Base-by-base conservation (phyloP, 2,329 filamentous ascomycete genomes). In the Paraphoma sp. region DNA sequence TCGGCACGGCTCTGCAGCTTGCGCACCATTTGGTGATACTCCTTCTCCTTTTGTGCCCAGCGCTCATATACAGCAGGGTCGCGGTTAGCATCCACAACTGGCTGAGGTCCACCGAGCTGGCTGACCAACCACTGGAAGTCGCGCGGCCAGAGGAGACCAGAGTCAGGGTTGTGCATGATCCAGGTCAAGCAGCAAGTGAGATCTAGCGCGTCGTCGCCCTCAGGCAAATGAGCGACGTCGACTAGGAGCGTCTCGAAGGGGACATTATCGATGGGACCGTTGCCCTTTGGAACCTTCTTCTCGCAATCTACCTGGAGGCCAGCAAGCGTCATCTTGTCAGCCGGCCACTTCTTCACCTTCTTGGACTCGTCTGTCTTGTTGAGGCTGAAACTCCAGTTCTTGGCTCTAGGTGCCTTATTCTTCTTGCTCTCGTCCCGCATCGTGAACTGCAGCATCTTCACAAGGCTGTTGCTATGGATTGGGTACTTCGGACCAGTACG, bases 191-290 rank as follows among this genome's bases (percentile, higher is more conserved):
- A 58, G 33, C 54, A 51, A 0, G 63, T 66, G 14, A 66, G 51
- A 31, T 66, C 63, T 11, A 62, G 51, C 10, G 60, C 63, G 48
- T 66, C 58, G 11, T 41, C 10, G 6, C 55, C 59, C 1, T 44
- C 18, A 8, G 63, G 63, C 23, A 59, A 41, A 38, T 45, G n/a
- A n/a, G 59, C 51, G 4, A 65, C 60, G 18, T 48, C 45, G 2
- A 28, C 16, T 1, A 56, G 56, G 11, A 65, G 58, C n/a, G 56
- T 45, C 7, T 55, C 52, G 46, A 65, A 63, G 18, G 45, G 45
- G 7, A 65, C 45, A 23, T 43, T 31, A 5, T 17, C 38, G 16
- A 43, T 50, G 9, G 10, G 16, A 2, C 18, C 28, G 1, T 17
- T 40, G n/a, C 28, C 38, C 4, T 50, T 44, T 12, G 28, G 5